Conservation (phyloP, 2,329 filamentous ascomycete genomes). For the Herpomyces periplanetae region DNA sequence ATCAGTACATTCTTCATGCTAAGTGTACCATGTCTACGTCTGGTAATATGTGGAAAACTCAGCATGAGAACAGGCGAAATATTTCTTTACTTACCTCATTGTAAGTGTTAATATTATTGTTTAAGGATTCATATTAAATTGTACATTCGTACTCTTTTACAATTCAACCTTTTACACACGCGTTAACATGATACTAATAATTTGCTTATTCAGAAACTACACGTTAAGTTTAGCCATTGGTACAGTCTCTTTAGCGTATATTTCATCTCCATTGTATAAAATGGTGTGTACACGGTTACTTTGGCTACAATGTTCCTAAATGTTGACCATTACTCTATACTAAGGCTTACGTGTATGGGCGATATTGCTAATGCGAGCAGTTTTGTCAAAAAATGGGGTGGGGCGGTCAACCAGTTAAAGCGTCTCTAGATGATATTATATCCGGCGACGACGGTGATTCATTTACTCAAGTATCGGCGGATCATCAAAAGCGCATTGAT, state of each 20-base stretch:
- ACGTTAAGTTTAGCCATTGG: constrained; percentile 35
- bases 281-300: constrained; percentile 17
- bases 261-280: constrained; percentile 52
- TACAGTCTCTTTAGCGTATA: constrained; percentile 40
- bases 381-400: constrained; percentile 60
- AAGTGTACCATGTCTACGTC: no score
- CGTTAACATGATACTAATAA: no score
- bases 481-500: no score
- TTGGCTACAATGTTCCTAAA: constrained; percentile 1
- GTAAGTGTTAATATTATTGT: no score
- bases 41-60: no score
- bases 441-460: constrained; percentile 21
- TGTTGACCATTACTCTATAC: constrained; percentile 2
- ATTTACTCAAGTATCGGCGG: no score
- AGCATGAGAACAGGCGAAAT: no score
- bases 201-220: constrained; percentile 28
- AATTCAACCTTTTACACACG: no score
- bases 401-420: constrained; percentile 67
- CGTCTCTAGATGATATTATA: constrained; percentile 19
- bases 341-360: not conserved
- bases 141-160: no score
- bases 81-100: no score
- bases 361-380: constrained; percentile 8
- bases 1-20: no score
- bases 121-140: no score